These are phyloP conservation scores for Diaporthe destruens DNA, from an alignment of 2,329 filamentous ascomycete species.

Conservation along the genomic window DNA sequence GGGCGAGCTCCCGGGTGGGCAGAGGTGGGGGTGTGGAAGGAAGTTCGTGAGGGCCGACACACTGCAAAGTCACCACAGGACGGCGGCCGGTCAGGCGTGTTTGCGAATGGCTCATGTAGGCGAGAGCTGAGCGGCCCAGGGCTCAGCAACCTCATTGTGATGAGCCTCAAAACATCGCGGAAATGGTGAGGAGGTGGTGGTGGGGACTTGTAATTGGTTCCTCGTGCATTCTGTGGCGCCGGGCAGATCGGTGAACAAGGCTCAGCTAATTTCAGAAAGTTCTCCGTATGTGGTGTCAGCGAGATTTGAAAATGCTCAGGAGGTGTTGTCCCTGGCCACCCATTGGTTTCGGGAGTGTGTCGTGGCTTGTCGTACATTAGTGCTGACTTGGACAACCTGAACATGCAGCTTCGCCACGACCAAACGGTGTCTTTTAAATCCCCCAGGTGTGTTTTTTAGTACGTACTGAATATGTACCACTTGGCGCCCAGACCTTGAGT, in stretches of 20 bases:
- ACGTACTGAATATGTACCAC: too few species aligned
- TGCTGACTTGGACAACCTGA: not conserved
- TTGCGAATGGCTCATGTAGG: not conserved
- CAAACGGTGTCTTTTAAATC: too few species aligned
- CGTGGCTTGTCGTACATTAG: not conserved
- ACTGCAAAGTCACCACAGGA: conserved; percentile 10
- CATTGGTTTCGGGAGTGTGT: not conserved
- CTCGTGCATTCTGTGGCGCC: not conserved
- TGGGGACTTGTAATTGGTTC: not conserved
- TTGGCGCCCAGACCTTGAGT: too few species aligned
- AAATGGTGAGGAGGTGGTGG: not conserved
- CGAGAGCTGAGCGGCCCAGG: not conserved
- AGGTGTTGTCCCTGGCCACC: not conserved
- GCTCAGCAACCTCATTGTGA: not conserved
- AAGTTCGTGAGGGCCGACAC: conserved; percentile 15
- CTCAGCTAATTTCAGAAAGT: too few species aligned
- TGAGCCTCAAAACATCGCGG: not conserved
- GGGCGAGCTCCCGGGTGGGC: not conserved
- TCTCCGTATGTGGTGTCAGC: too few species aligned
- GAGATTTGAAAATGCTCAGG: not conserved
- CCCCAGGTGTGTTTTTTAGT: too few species aligned
- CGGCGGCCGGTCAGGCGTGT: not conserved
- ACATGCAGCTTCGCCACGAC: not conserved
- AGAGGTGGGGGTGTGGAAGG: not conserved
- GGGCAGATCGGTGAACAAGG: not conserved